phyloP scores from a whole-genome alignment of 1,284 basidiomycete species.

The Heterobasidion parviporum region DNA sequence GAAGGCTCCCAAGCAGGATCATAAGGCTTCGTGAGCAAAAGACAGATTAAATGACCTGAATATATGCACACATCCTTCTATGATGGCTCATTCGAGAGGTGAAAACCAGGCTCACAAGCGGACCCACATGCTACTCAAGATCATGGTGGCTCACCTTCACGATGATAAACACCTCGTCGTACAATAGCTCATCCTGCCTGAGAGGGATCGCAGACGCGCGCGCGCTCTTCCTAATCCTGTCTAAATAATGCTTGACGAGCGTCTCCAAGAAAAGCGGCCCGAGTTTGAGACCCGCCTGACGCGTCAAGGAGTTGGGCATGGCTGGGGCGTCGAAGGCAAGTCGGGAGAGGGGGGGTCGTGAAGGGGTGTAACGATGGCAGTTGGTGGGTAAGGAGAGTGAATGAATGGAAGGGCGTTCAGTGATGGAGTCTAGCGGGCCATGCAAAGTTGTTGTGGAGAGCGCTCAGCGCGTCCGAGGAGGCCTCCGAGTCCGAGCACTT shows the following conservation, averaged over 20 bases:
- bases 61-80: too few species aligned
- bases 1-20: not conserved
- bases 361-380: too few species aligned
- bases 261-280: conserved; percentile 67
- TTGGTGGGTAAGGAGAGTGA: too few species aligned
- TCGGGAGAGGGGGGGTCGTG: too few species aligned
- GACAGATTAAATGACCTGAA: too few species aligned
- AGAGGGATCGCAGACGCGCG: conserved; percentile 26
- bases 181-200: conserved; percentile 64
- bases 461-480: too few species aligned
- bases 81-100: not conserved
- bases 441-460: too few species aligned
- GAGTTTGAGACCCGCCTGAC: conserved; percentile 44
- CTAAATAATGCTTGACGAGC: conserved; percentile 69
- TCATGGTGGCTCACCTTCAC: conserved; percentile 44
- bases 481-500: too few species aligned
- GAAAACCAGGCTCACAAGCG: not conserved
- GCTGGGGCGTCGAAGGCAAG: too few species aligned
- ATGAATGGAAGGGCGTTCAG: too few species aligned
- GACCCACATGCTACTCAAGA: not conserved
- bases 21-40: not conserved
- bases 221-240: conserved; percentile 35
- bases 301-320: conserved; percentile 35
- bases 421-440: too few species aligned
- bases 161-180: conserved; percentile 67